phyloP scores from a whole-genome alignment of 75 land plant species.

The Selaginella tamariscina region DNA sequence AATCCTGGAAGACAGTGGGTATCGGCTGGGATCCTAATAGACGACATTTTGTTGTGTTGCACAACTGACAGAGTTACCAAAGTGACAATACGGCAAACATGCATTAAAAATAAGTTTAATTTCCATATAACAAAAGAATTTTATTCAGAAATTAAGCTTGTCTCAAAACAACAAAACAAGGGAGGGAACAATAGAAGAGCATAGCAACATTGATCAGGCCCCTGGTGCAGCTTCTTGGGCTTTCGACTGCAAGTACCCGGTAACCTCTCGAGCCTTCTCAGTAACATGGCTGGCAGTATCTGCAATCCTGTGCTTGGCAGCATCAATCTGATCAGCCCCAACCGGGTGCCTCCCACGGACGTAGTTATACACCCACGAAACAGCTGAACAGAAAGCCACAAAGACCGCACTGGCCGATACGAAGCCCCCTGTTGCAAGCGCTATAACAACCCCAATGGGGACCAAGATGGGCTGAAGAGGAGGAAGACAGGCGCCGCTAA shows the following conservation, averaged over 20 bases:
- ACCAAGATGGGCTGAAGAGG: constrained; percentile 11
- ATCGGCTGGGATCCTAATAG: constrained; percentile 30
- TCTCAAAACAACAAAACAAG: background rate
- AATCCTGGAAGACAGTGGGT: constrained; percentile 43
- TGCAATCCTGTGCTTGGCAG: background rate
- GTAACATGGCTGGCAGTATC: constrained; percentile 13
- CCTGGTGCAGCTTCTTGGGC: constrained; percentile 9
- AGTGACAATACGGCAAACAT: too few species aligned
- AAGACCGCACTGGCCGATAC: background rate
- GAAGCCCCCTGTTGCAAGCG: background rate
- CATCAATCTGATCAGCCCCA: constrained; percentile 8
- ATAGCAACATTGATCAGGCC: background rate
- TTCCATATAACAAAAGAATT: background rate
- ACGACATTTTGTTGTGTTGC: too few species aligned
- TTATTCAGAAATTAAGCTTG: background rate
- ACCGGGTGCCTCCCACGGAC: background rate
- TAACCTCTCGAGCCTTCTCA: constrained; percentile 4
- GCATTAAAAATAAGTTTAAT: too few species aligned
- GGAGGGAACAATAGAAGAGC: background rate
- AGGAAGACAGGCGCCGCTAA: background rate
- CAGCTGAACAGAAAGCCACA: background rate
- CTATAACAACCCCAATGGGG: background rate
- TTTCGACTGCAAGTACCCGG: constrained; percentile 6
- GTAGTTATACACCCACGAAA: constrained; percentile 5
- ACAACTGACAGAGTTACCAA: too few species aligned